Percentiles rank a stretch among this genome's conserved stretches.
These are phyloP conservation scores for Gracilaria caudata DNA, from an alignment of 23 red algal species.

Conservation along the genomic window DNA sequence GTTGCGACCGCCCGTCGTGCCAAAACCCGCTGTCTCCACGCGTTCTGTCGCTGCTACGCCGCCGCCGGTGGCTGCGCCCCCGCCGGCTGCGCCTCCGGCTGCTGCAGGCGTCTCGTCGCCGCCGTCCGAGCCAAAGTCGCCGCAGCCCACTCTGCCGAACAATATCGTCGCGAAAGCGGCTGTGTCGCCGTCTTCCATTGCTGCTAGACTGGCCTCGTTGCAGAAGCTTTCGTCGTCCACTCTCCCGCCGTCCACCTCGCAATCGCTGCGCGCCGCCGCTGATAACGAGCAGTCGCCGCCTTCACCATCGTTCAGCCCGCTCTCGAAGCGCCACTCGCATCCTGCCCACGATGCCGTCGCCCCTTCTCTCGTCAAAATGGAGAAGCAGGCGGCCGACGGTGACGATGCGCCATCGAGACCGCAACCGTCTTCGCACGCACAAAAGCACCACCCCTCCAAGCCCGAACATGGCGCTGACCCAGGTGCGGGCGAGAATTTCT, in stretches of 20 bases:
- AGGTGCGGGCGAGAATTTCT: conserved; percentile 73
- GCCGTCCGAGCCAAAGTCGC: not conserved
- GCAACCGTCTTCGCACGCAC: not conserved
- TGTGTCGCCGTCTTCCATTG: not conserved
- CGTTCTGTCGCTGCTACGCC: not conserved
- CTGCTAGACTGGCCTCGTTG: not conserved
- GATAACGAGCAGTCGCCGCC: not conserved
- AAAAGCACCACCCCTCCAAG: not conserved
- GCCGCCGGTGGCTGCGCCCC: not conserved
- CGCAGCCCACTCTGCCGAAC: not conserved
- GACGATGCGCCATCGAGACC: not conserved
- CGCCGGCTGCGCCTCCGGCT: not conserved
- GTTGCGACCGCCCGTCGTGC: conserved; percentile 3
- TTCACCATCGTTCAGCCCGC: not conserved
- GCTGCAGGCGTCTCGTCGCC: not conserved
- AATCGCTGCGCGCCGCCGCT: not conserved
- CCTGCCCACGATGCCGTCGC: not conserved
- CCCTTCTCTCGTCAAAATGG: not conserved
- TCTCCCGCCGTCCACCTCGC: not conserved
- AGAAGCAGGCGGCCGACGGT: not conserved
- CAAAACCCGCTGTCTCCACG: not conserved
- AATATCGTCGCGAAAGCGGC: conserved; percentile 12
- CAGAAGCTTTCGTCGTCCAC: conserved; percentile 10
- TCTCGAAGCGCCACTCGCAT: not conserved
- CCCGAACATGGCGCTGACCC: conserved; percentile 53